Percentiles rank a stretch among this genome's conserved stretches.
These are phyloP conservation scores for Mycena sanguinolenta DNA, from an alignment of 768 basidiomycete genomes.

Conservation along the genomic window DNA sequence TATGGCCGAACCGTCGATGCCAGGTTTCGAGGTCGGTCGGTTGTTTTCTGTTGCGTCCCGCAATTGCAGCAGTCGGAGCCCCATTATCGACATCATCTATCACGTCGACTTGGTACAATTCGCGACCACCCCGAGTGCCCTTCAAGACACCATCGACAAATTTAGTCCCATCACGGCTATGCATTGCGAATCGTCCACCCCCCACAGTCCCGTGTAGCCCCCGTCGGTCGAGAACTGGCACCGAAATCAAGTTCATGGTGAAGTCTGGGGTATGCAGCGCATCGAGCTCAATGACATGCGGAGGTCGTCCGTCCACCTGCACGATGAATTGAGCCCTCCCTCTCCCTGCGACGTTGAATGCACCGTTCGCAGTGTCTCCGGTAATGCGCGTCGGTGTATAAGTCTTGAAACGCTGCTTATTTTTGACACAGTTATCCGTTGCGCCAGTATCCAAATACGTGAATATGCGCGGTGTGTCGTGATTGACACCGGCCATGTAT, in stretches of 20 bases:
- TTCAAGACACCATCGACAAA: constrained; percentile 1
- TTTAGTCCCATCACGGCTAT: background rate
- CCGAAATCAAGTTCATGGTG: constrained; percentile 9
- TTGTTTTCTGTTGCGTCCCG: constrained; percentile 32
- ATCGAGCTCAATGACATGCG: background rate
- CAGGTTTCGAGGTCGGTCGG: constrained; percentile 40
- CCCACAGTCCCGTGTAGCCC: constrained; percentile 7
- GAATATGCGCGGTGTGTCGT: background rate
- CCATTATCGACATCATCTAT: constrained; percentile 4
- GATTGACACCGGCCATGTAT: background rate
- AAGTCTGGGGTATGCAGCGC: constrained; percentile 9
- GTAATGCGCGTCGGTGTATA: too few relatives aligned
- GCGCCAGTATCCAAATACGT: constrained; percentile 2
- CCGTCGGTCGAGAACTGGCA: constrained; percentile 18
- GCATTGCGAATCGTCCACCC: background rate
- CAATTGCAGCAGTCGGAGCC: constrained; percentile 16
- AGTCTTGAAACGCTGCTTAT: too few relatives aligned
- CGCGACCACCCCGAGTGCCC: background rate
- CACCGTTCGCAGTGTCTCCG: too few relatives aligned
- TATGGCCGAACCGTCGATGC: constrained; percentile 46
- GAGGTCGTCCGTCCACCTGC: background rate
- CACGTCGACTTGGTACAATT: constrained; percentile 16
- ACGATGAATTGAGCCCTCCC: background rate
- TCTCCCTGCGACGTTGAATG: too few relatives aligned
- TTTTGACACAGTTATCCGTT: too few relatives aligned